Conservation (phyloP, 1,284 basidiomycete species). For the Rhodotorula mucilaginosa region DNA sequence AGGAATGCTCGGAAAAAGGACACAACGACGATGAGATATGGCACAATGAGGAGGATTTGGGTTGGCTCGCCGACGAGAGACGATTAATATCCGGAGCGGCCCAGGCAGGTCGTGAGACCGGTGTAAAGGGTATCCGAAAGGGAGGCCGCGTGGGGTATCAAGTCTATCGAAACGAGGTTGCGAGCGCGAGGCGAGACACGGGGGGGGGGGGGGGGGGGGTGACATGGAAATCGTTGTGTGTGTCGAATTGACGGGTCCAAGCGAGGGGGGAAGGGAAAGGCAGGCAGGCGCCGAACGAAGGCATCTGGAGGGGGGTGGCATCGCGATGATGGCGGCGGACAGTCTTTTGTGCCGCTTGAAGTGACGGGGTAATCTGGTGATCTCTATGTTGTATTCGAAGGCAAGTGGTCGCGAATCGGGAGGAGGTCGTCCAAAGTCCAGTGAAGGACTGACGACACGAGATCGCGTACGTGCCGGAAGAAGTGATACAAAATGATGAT, state of each 20-base stretch:
- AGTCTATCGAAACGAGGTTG: neutral
- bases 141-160: slow-evolving; percentile 1
- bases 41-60: neutral
- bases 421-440: neutral
- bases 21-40: neutral
- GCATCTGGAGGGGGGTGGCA: neutral
- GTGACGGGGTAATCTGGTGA: neutral
- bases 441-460: neutral
- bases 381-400: neutral
- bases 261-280: neutral
- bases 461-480: neutral
- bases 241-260: neutral
- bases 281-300: neutral
- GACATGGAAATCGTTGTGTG: neutral
- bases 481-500: neutral
- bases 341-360: neutral
- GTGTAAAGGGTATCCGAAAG: neutral
- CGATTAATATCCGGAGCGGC: neutral
- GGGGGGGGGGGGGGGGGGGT: neutral
- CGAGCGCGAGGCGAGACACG: neutral
- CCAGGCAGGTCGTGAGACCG: neutral
- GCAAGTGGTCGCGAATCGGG: slow-evolving; percentile 2
- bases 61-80: slow-evolving; percentile 1
- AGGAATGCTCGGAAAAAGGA: neutral
- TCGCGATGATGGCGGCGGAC: slow-evolving; percentile 1